Conservation (phyloP, 331 rosid genomes). For the Quercus tomentella region DNA sequence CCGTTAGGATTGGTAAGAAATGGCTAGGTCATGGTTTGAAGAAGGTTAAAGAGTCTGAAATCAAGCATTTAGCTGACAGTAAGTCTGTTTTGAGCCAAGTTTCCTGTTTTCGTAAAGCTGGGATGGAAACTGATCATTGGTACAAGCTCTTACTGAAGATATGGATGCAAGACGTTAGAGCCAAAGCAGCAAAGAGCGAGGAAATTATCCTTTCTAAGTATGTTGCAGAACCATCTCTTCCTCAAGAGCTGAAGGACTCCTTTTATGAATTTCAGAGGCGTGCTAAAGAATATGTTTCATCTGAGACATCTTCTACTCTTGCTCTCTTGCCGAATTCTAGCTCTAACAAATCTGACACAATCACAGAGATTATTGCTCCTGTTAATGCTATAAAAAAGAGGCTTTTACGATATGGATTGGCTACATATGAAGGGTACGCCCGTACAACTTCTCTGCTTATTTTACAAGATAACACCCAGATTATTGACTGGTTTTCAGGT, state of each 20-base stretch:
- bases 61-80: conserved; percentile 61
- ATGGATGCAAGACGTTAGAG: conserved; percentile 76
- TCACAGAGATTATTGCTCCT: conserved; percentile 77
- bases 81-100: conserved; percentile 54
- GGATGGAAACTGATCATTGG: conserved; percentile 99
- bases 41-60: conserved; percentile 92
- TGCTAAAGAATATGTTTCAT: conserved; percentile 57
- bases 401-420: conserved; percentile 67
- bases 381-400: conserved; percentile 51
- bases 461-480: conserved; percentile 65
- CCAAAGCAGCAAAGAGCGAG: conserved; percentile 53
- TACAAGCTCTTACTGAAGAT: conserved; percentile 69
- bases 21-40: conserved; percentile 91
- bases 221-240: conserved; percentile 72
- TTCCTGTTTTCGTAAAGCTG: conserved; percentile 66
- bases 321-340: conserved; percentile 59
- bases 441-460: conserved; percentile 50
- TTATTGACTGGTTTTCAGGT: conserved; percentile 83
- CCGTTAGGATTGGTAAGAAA: conserved; percentile 72
- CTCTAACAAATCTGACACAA: conserved; percentile 31
- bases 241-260: conserved; percentile 61
- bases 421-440: conserved; percentile 54
- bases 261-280: conserved; percentile 58
- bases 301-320: conserved; percentile 63
- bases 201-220: conserved; percentile 58